These are phyloP conservation scores for Sclerotiophoma versabilis DNA, from an alignment of 2,329 filamentous ascomycete species.

Conservation along the genomic window DNA sequence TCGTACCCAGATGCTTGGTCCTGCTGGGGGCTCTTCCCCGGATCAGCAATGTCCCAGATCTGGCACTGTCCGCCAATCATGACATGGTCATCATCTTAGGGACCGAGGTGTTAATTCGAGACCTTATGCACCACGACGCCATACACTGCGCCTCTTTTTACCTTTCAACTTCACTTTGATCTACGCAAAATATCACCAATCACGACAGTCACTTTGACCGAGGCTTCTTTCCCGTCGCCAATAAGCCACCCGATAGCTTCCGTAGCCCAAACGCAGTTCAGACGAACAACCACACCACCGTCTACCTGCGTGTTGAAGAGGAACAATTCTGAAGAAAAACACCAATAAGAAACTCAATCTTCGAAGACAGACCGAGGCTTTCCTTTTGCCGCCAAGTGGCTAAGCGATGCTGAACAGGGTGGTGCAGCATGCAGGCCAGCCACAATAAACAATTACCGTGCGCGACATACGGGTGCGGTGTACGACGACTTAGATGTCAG, in stretches of 20 bases:
- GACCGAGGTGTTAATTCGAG: slow-evolving; percentile 10
- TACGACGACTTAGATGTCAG: background rate
- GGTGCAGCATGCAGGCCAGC: slow-evolving; percentile 4
- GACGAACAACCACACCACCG: background rate
- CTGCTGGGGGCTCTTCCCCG: slow-evolving; percentile 1
- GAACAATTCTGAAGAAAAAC: background rate
- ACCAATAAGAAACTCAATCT: background rate
- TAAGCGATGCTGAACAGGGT: slow-evolving; percentile 8
- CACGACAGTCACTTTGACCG: slow-evolving; percentile 5
- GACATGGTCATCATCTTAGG: background rate
- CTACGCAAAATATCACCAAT: slow-evolving; percentile 1
- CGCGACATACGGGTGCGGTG: background rate
- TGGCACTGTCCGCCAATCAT: slow-evolving; percentile 1
- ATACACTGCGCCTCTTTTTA: slow-evolving; percentile 2
- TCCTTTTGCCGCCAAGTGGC: background rate
- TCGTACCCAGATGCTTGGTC: slow-evolving; percentile 6
- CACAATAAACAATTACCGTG: background rate
- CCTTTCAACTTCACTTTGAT: background rate
- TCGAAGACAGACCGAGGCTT: slow-evolving; percentile 5
- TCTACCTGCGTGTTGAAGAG: background rate
- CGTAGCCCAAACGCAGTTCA: background rate
- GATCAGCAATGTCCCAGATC: slow-evolving; percentile 5
- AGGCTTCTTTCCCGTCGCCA: slow-evolving; percentile 6
- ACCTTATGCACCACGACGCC: slow-evolving; percentile 5
- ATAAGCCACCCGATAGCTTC: slow-evolving; percentile 5